phyloP scores from a whole-genome alignment of 768 basidiomycete genomes.

The Leccinum subtestaceum region DNA sequence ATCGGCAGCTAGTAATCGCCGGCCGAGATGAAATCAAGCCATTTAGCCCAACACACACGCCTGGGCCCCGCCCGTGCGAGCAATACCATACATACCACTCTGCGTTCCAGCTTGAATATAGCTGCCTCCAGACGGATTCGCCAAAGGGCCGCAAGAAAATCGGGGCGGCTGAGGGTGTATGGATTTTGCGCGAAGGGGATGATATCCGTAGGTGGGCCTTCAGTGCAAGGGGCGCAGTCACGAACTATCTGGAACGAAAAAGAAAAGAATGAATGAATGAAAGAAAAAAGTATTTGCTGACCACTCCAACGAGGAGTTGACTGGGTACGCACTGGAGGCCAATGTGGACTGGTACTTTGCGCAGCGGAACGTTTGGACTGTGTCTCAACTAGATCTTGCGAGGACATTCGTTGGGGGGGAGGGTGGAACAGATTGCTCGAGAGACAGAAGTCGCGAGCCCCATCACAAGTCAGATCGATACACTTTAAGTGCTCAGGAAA shows the following conservation, averaged over 20 bases:
- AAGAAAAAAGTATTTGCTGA: neutral
- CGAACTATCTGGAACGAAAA: neutral
- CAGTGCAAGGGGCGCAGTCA: neutral
- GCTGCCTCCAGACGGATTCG: slow-evolving; percentile 16
- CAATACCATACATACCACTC: slow-evolving; percentile 15
- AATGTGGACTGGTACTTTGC: neutral
- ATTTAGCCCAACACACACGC: neutral
- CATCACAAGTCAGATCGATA: slow-evolving; percentile 3
- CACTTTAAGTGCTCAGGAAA: slow-evolving; percentile 16
- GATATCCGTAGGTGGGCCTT: neutral
- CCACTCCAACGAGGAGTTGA: neutral
- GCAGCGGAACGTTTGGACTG: neutral
- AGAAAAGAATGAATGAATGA: neutral
- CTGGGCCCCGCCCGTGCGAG: neutral
- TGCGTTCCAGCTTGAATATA: slow-evolving; percentile 22
- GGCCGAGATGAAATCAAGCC: neutral
- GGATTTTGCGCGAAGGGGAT: neutral
- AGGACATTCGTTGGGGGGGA: slow-evolving; percentile 3
- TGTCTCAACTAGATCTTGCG: neutral
- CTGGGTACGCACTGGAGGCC: slow-evolving; percentile 1
- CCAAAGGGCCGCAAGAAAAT: slow-evolving; percentile 20
- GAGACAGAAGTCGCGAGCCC: neutral
- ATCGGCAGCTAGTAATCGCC: slow-evolving; percentile 15
- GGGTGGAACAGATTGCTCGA: neutral
- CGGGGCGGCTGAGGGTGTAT: neutral